Conservation (phyloP, 1,139 yeast species). For the Barnettozyma hawaiiensis region DNA sequence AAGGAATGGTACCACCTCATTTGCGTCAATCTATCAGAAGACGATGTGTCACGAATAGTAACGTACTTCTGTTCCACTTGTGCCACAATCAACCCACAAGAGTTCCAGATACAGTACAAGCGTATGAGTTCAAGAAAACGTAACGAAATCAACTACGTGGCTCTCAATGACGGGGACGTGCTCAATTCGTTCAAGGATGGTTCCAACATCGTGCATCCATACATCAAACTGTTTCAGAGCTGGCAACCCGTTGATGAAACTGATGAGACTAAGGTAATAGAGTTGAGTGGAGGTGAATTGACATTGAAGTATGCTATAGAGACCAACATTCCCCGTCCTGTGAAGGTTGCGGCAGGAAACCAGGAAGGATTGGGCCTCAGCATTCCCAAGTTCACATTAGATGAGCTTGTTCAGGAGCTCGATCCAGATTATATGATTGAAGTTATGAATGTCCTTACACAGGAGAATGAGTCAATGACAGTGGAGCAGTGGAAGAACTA, state of each 20-base stretch:
- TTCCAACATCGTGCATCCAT: constrained; percentile 45
- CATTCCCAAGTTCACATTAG: constrained; percentile 47
- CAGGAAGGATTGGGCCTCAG: constrained; percentile 35
- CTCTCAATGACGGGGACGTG: constrained; percentile 69
- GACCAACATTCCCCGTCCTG: constrained; percentile 33
- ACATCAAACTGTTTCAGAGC: constrained; percentile 35
- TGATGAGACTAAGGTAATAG: constrained; percentile 10
- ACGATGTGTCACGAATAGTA: constrained; percentile 37
- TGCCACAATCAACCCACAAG: constrained; percentile 35
- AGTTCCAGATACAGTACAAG: constrained; percentile 40
- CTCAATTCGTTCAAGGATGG: constrained; percentile 4
- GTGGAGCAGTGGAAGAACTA: constrained; percentile 73
- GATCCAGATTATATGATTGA: constrained; percentile 66
- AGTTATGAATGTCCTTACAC: constrained; percentile 88
- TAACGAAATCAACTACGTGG: constrained; percentile 65
- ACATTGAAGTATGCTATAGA: constrained; percentile 34
- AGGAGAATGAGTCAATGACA: constrained; percentile 62
- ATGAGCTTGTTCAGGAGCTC: constrained; percentile 50
- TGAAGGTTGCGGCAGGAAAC: constrained; percentile 31
- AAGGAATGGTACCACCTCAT: constrained; percentile 53
- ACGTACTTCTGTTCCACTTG: constrained; percentile 55
- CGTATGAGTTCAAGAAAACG: constrained; percentile 54
- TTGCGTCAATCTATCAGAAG: constrained; percentile 41
- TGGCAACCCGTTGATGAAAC: constrained; percentile 7
- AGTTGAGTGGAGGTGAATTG: constrained; percentile 32